Base-by-base conservation (phyloP, 116 monocot genomes). In the Papilionanthe hybrid region DNA sequence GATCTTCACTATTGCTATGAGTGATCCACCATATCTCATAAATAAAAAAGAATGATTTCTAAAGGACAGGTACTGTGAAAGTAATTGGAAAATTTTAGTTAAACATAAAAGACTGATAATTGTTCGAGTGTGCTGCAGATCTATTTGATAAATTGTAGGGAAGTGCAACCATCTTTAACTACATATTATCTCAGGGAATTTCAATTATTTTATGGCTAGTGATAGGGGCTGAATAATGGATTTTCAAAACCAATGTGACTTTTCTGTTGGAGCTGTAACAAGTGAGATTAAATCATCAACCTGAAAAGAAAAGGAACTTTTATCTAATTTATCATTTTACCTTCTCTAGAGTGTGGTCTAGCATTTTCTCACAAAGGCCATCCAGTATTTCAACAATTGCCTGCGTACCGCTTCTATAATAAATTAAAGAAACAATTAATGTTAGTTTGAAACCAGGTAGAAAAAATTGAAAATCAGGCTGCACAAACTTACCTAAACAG, bases 331-430 rank as follows among this genome's bases (percentile, higher is more conserved):
- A 73, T 42, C 20, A 37, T 73, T 45, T 37, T 86, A 88, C 96
- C 90, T 94, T 89, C 78, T 83, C 49, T 44, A 92, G 69, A 27
- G 94, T 92, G 80, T 97, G 94, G 55, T 97, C 92, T 77, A 86
- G 91, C 94, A 97, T 92, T 80, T 92, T 97, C 22, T 88, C 88
- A 82, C 97, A 97, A 8, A 97, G 94, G 50, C 88, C 94, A 87
- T 97, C 97, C 58, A 97, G 80, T 42, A 97, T 92, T 72, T 97
- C 97, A 78, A 90, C 86, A 79, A 91, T 90, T 84, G 92, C 84
- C 43, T 94, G 91, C 60, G 94, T 94, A 47, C 91, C 91, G 6
- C 87, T 88, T 82, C 97, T 97, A 72, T 66, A 79, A 63, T 63
- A 77, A 20, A 79, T 79, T 43, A 73, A 57, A 80, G 58, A 80